Evolutionary conservation across 192 early-diverging fungal species (phyloP).

Genomic region (Coemansia interrupta): DNA sequence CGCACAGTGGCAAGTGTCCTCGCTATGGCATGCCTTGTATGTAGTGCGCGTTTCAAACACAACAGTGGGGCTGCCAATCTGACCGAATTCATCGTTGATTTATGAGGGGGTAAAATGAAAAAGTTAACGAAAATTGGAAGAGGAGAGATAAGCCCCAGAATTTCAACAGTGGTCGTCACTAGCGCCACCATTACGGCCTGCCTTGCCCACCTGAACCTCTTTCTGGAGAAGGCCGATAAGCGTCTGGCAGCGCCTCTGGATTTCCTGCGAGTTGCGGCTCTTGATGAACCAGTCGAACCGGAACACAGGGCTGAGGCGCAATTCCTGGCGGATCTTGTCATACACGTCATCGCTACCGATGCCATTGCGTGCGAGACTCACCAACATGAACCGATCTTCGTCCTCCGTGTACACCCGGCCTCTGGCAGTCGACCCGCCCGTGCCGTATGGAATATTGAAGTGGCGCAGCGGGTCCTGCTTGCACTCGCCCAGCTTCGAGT

Average conservation of each 20-base stretch:
- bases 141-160: neutral
- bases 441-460: constrained; percentile 82
- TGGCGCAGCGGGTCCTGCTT: constrained; percentile 83
- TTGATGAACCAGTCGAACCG: constrained; percentile 99
- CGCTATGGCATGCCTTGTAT: neutral
- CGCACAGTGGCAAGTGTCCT: neutral
- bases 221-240: constrained; percentile 60
- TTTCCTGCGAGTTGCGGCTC: constrained; percentile 82
- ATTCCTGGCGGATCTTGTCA: constrained; percentile 85
- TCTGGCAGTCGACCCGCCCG: constrained; percentile 62
- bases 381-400: constrained; percentile 94
- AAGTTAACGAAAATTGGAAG: neutral
- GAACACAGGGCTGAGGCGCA: constrained; percentile 78
- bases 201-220: constrained; percentile 24
- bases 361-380: constrained; percentile 82
- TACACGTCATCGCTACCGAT: constrained; percentile 90
- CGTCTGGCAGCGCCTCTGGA: constrained; percentile 79
- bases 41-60: neutral
- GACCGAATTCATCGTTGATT: neutral
- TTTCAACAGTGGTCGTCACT: constrained; percentile 9
- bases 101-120: neutral
- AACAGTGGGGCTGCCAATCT: neutral
- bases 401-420: constrained; percentile 90
- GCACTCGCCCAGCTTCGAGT: constrained; percentile 64
- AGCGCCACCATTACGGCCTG: constrained; percentile 15